Percentiles rank a stretch among this genome's conserved stretches.
These are phyloP conservation scores for Marasmius oreades DNA, from an alignment of 1,284 basidiomycete genomes.

Conservation along the genomic window DNA sequence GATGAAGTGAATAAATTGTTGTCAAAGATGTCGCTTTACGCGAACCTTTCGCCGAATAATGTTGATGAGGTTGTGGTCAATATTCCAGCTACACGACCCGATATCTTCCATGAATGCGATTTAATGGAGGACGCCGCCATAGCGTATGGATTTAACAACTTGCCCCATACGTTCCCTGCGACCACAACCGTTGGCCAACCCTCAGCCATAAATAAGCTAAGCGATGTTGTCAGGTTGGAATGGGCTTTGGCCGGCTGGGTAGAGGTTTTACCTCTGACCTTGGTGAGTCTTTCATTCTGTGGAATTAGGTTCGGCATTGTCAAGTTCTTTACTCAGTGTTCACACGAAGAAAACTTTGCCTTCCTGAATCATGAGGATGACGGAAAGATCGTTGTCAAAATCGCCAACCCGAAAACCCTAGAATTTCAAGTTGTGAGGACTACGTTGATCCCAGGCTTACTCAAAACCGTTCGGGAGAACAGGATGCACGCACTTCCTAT, in stretches of 20 bases:
- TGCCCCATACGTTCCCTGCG: conserved; percentile 87
- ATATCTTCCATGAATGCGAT: conserved; percentile 98
- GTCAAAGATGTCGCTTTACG: conserved; percentile 70
- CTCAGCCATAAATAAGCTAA: conserved; percentile 85
- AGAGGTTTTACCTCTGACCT: conserved; percentile 91
- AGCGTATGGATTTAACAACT: conserved; percentile 97
- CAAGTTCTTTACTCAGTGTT: conserved; percentile 61
- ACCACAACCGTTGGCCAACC: conserved; percentile 97
- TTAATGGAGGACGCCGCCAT: conserved; percentile 98
- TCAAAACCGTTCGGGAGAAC: conserved; percentile 98
- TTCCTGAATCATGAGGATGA: conserved; percentile 88
- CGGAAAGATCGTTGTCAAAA: conserved; percentile 78
- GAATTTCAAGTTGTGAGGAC: conserved; percentile 99
- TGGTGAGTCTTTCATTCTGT: conserved; percentile 53
- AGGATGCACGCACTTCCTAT: conserved; percentile 90
- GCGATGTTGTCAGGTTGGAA: conserved; percentile 85
- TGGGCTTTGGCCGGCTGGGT: conserved; percentile 96
- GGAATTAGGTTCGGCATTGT: neutral
- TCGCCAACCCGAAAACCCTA: conserved; percentile 95
- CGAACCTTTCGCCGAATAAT: conserved; percentile 45
- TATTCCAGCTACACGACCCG: conserved; percentile 90
- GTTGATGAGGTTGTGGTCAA: conserved; percentile 71
- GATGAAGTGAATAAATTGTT: conserved; percentile 65
- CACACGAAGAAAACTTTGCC: conserved; percentile 96
- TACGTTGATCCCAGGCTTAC: conserved; percentile 89